Conservation (phyloP, 306 rosid species). For the Acacia crassicarpa region DNA sequence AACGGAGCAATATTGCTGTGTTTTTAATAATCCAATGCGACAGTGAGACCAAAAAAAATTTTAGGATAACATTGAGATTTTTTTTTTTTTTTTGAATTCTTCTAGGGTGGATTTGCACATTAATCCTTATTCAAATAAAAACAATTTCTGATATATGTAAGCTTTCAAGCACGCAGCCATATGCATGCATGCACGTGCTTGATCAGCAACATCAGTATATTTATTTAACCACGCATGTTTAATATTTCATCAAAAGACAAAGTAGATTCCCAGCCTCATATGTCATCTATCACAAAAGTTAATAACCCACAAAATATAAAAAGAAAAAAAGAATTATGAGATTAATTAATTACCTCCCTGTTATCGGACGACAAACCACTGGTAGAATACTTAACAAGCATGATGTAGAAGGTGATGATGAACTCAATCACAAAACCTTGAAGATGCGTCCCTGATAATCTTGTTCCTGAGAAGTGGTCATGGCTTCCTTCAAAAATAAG, state of each 20-base stretch:
- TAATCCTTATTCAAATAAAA: no score
- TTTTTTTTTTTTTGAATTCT: no score
- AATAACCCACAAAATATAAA: neutral
- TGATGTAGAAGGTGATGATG: slow-evolving; percentile 78
- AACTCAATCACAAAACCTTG: slow-evolving; percentile 83
- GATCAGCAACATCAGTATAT: neutral
- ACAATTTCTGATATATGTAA: neutral
- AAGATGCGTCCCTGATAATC: slow-evolving; percentile 45
- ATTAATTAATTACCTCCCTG: slow-evolving; percentile 57
- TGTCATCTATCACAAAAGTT: neutral
- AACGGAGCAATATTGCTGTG: no score
- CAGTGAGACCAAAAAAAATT: no score
- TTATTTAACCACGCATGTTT: neutral
- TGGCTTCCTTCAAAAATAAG: slow-evolving; percentile 50
- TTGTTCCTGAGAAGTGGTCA: slow-evolving; percentile 62
- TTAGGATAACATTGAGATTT: no score
- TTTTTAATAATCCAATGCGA: no score
- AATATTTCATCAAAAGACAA: neutral
- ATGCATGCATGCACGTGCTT: neutral
- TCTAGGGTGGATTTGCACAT: no score
- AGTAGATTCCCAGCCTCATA: neutral
- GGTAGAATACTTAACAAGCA: slow-evolving; percentile 62
- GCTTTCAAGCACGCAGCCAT: slow-evolving; percentile 17
- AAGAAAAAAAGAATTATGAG: neutral
- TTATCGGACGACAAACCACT: slow-evolving; percentile 75